Conservation (phyloP, 2,329 filamentous ascomycete genomes). For the Fusarium chaquense region DNA sequence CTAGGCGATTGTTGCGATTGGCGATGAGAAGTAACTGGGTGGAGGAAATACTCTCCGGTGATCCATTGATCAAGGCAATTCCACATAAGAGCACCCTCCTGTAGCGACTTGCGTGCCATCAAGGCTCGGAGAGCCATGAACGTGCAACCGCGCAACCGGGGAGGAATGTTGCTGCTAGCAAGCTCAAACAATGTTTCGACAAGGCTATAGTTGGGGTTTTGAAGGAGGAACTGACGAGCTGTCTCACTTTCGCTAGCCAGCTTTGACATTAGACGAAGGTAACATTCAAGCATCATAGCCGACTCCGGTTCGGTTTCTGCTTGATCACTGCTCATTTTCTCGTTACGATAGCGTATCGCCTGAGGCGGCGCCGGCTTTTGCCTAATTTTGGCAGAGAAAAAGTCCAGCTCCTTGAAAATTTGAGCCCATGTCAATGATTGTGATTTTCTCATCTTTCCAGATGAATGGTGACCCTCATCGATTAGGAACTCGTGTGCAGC, state of each 20-base stretch:
- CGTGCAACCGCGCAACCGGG: slow-evolving; percentile 83
- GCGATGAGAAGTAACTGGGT: slow-evolving; percentile 51
- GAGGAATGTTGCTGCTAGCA: slow-evolving; percentile 80
- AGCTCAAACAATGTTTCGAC: slow-evolving; percentile 82
- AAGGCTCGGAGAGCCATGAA: slow-evolving; percentile 83
- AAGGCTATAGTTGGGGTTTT: slow-evolving; percentile 73
- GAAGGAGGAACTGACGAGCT: slow-evolving; percentile 80
- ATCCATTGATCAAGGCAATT: slow-evolving; percentile 82
- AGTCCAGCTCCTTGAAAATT: slow-evolving; percentile 89
- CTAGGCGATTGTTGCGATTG: slow-evolving; percentile 52
- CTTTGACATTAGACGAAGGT: slow-evolving; percentile 87
- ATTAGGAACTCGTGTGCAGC: slow-evolving; percentile 89
- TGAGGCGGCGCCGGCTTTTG: slow-evolving; percentile 70
- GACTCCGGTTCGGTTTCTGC: slow-evolving; percentile 90
- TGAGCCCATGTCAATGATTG: slow-evolving; percentile 92
- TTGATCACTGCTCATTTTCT: slow-evolving; percentile 72
- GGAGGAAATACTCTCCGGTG: slow-evolving; percentile 66
- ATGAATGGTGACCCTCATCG: slow-evolving; percentile 81
- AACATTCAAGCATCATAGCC: slow-evolving; percentile 96
- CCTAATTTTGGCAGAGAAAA: slow-evolving; percentile 82
- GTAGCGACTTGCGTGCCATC: slow-evolving; percentile 77
- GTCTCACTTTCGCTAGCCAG: slow-evolving; percentile 79
- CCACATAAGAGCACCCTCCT: slow-evolving; percentile 83
- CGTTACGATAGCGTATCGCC: slow-evolving; percentile 62
- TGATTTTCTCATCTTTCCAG: slow-evolving; percentile 82